These are phyloP conservation scores for Gonapodya prolifera DNA, from an alignment of 192 early-diverging fungal genomes.

Conservation along the genomic window DNA sequence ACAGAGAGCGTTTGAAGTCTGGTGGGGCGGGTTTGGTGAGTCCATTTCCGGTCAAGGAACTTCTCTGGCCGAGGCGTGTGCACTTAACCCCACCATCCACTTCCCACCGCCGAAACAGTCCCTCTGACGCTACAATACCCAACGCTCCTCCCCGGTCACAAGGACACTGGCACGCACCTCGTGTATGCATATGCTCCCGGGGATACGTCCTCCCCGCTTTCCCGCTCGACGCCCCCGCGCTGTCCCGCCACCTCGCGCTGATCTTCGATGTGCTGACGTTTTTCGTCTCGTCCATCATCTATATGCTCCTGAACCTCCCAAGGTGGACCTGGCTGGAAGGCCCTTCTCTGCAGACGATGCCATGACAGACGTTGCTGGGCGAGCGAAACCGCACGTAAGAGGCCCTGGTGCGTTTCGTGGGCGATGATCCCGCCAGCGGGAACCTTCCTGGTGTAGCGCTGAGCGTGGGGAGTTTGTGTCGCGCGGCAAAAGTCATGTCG, in stretches of 20 bases:
- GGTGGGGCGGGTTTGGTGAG: not conserved
- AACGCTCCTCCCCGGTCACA: not conserved
- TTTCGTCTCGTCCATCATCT: not conserved
- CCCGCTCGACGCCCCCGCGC: not conserved
- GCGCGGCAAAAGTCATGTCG: not conserved
- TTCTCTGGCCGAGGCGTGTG: too few relatives aligned
- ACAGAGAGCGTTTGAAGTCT: not conserved
- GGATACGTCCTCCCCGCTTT: not conserved
- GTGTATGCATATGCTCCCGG: not conserved
- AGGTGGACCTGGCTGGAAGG: not conserved
- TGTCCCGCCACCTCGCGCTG: not conserved
- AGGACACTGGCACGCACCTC: not conserved
- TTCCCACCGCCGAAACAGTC: too few relatives aligned
- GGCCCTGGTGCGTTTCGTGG: not conserved
- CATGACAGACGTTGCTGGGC: not conserved
- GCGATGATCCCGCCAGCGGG: not conserved
- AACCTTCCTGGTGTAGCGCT: not conserved
- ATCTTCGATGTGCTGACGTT: not conserved
- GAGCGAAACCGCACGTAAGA: not conserved
- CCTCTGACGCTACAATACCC: not conserved
- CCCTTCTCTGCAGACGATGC: not conserved
- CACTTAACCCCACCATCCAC: too few relatives aligned
- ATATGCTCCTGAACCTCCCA: not conserved
- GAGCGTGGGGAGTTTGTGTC: not conserved
- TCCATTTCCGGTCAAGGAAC: too few relatives aligned